These are phyloP conservation scores for Carex kokanica DNA, from an alignment of 176 grass and related monocot genomes.

Conservation along the genomic window DNA sequence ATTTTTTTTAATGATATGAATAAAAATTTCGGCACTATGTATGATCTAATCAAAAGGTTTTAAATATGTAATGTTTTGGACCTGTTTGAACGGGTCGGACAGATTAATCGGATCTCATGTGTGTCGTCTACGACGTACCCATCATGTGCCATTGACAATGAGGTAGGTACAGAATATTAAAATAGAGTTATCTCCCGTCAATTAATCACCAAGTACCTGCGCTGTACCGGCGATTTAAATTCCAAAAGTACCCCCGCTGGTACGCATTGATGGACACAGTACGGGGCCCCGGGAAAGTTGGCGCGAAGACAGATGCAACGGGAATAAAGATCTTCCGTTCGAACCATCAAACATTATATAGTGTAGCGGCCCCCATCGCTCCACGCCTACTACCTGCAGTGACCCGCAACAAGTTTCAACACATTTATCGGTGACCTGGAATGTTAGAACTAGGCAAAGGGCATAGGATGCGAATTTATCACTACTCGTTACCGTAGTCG, in stretches of 20 bases:
- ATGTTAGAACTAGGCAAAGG: neutral
- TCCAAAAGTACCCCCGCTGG: neutral
- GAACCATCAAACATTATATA: neutral
- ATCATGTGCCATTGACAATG: neutral
- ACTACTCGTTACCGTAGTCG: neutral
- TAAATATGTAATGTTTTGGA: too few relatives aligned
- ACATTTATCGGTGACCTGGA: neutral
- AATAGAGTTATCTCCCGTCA: neutral
- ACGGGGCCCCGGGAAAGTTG: slow-evolving; percentile 6
- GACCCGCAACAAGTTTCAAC: neutral
- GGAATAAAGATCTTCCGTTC: neutral
- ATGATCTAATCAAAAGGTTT: too few relatives aligned
- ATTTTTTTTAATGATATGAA: too few relatives aligned
- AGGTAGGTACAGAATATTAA: neutral
- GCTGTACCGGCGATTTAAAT: neutral
- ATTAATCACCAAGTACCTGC: neutral
- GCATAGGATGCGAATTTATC: neutral
- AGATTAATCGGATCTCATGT: too few relatives aligned
- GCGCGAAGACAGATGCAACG: neutral
- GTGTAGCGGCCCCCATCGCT: neutral
- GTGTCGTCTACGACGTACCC: too few relatives aligned
- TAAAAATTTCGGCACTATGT: too few relatives aligned
- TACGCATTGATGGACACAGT: slow-evolving; percentile 11
- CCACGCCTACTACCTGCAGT: neutral
- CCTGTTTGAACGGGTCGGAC: too few relatives aligned